A percentile compares a stretch with the other conserved stretches of the same genome.
Evolutionary conservation across 192 early-diverging fungal species (phyloP).

Genomic region (Mycoemilia scoparia): DNA sequence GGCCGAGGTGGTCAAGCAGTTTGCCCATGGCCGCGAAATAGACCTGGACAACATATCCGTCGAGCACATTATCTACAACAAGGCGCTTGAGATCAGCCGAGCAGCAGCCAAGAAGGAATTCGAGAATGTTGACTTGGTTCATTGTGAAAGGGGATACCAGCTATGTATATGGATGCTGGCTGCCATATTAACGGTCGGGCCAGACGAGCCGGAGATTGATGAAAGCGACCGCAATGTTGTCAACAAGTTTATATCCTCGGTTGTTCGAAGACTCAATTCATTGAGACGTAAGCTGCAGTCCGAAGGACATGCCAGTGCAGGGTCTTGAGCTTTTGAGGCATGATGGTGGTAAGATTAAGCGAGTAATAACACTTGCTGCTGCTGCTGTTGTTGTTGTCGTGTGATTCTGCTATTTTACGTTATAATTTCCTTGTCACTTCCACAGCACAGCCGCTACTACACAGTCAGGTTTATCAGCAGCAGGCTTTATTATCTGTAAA

Average conservation of each 20-base stretch:
- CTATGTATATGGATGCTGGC: constrained; percentile 57
- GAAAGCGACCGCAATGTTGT: constrained; percentile 23
- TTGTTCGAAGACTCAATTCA: constrained; percentile 24
- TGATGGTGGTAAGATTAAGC: too few relatives aligned
- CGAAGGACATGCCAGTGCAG: too few relatives aligned
- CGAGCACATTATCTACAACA: constrained; percentile 56
- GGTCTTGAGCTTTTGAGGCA: too few relatives aligned
- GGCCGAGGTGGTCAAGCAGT: constrained; percentile 46
- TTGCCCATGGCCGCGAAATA: constrained; percentile 32
- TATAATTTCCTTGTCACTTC: too few relatives aligned
- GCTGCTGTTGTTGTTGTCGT: too few relatives aligned
- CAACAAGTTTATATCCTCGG: constrained; percentile 24
- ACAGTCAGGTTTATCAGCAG: too few relatives aligned
- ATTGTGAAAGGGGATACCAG: constrained; percentile 57
- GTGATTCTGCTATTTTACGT: too few relatives aligned
- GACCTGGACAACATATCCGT: constrained; percentile 33
- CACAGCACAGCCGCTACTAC: too few relatives aligned
- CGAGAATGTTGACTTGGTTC: constrained; percentile 37
- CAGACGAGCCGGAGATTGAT: constrained; percentile 10
- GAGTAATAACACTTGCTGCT: too few relatives aligned
- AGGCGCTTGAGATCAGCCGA: constrained; percentile 43
- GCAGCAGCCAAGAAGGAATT: constrained; percentile 42
- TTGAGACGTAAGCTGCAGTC: constrained; percentile 15
- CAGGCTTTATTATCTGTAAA: too few relatives aligned
- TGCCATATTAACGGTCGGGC: constrained; percentile 38